Percentiles rank a stretch among this genome's conserved stretches.
Evolutionary conservation across 108 stramenopile genomes (phyloP).

Genomic region (Nitzschia sp.): DNA sequence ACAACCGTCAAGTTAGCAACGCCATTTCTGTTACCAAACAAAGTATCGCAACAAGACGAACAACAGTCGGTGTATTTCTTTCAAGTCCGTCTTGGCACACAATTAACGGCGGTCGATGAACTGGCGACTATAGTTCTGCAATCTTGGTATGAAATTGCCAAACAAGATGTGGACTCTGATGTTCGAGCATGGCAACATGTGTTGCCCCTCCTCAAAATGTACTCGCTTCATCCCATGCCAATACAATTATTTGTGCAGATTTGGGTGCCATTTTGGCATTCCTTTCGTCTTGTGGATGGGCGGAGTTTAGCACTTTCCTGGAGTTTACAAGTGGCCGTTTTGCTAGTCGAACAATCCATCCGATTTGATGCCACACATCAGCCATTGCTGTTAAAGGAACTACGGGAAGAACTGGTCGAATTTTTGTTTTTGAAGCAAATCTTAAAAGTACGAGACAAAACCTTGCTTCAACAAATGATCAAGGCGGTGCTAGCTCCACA

Average conservation of each 20-base stretch:
- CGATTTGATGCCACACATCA: not conserved
- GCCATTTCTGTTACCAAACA: slow-evolving; percentile 3
- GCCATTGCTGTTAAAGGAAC: not conserved
- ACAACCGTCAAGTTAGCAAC: slow-evolving; percentile 1
- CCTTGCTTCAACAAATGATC: not conserved
- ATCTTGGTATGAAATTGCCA: slow-evolving; percentile 2
- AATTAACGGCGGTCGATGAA: slow-evolving; percentile 14
- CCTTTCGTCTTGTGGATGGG: not conserved
- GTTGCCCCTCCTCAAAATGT: slow-evolving; percentile 3
- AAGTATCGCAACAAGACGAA: not conserved
- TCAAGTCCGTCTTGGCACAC: slow-evolving; percentile 15
- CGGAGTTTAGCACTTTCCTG: not conserved
- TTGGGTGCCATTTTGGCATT: slow-evolving; percentile 20
- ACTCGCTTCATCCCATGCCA: slow-evolving; percentile 15
- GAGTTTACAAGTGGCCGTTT: slow-evolving; percentile 5
- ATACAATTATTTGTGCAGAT: slow-evolving; percentile 14
- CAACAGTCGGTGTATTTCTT: not conserved
- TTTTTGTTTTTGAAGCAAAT: not conserved
- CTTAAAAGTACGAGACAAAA: not conserved
- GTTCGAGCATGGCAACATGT: not conserved
- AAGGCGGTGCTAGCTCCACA: not conserved
- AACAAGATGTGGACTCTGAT: not conserved
- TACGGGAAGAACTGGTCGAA: not conserved
- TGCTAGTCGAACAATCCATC: not conserved
- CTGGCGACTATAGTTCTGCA: slow-evolving; percentile 7